Evolutionary conservation across 2,329 filamentous ascomycete species (phyloP).

Genomic region (Cladosporium halotolerans): DNA sequence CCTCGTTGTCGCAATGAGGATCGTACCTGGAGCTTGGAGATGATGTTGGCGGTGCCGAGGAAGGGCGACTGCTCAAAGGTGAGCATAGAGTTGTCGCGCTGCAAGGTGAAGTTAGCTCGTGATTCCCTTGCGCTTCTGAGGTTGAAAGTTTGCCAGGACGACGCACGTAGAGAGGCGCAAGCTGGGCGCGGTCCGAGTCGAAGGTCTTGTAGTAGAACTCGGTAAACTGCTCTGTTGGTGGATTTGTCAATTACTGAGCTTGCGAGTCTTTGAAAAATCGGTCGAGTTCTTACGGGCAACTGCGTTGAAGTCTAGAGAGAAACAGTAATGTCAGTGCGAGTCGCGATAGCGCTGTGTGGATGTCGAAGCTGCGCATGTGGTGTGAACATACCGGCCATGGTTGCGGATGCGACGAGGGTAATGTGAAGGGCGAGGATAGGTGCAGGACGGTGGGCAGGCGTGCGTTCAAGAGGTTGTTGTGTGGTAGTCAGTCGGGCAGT

Average conservation of each 20-base stretch:
- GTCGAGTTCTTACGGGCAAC: conserved; percentile 20
- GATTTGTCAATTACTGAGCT: neutral
- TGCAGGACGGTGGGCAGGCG: neutral
- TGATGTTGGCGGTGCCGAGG: conserved; percentile 60
- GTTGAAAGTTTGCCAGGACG: neutral
- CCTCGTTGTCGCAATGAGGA: too few species aligned
- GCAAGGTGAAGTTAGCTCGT: conserved; percentile 12
- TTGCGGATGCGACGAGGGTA: conserved; percentile 1
- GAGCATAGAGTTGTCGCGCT: conserved; percentile 84
- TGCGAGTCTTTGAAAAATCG: too few species aligned
- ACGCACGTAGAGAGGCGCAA: conserved; percentile 75
- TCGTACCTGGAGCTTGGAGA: conserved; percentile 71
- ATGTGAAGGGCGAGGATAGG: neutral
- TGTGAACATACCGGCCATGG: conserved; percentile 20
- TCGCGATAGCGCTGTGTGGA: neutral
- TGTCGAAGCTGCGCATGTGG: neutral
- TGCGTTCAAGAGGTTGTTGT: too few species aligned
- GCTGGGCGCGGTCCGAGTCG: conserved; percentile 60
- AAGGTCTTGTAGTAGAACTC: conserved; percentile 87
- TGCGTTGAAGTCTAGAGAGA: conserved; percentile 26
- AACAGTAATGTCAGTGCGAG: conserved; percentile 2
- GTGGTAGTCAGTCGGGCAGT: too few species aligned
- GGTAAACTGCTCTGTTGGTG: conserved; percentile 69
- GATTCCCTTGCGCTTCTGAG: neutral
- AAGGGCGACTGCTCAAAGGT: conserved; percentile 74